Base-by-base conservation (phyloP, 176 grass and related monocot species). In the Musa troglodytarum region DNA sequence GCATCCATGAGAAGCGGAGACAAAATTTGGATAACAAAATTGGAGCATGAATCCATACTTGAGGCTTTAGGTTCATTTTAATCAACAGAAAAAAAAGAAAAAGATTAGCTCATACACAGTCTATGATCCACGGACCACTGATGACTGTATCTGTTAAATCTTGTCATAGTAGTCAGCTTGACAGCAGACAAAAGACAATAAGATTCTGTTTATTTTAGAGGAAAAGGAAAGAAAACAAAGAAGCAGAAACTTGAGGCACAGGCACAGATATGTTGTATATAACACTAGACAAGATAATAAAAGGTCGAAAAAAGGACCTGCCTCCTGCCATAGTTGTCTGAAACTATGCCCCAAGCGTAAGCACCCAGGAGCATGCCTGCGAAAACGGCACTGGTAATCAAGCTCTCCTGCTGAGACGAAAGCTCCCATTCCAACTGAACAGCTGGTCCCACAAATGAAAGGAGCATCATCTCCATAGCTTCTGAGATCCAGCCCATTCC, bases 381-480 rank as follows among this genome's bases (percentile, higher is more conserved):
- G 71, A 98, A 98, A 64, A 98, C 95, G 58, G 87, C 76, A 80
- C 90, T 98, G 17, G 95, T 98, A 52, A 98, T 93, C 82, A 98
- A 79, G 83, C 95, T 98, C 78, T 98, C 95, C 74, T 98, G 69
- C 50, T 87, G 82, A 62, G 95, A 63, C 58, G 90, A 91, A 73
- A 98, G 90, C 8, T 91, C 72, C 95, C 95, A 98, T 53, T 98
- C 83, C 54, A 78, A 63, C 82, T 93, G 95, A 64, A 98, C 90
- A 10, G 95, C 85, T 67, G 90, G 90, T 8, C 95, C 90, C 21
- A 98, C 90, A 63, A 98, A 98, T 10, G 95, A 98, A 15, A 98
- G 56, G 52, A 98, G 88, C 95, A 98, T 93, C 95, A 98, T 98
- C 82, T 98, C 95, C 95, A 98, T 94, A 1, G 95, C 90, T 75